Evolutionary conservation across 2,329 filamentous ascomycete species (phyloP).

Genomic region (Verticillium zaregamsianum): DNA sequence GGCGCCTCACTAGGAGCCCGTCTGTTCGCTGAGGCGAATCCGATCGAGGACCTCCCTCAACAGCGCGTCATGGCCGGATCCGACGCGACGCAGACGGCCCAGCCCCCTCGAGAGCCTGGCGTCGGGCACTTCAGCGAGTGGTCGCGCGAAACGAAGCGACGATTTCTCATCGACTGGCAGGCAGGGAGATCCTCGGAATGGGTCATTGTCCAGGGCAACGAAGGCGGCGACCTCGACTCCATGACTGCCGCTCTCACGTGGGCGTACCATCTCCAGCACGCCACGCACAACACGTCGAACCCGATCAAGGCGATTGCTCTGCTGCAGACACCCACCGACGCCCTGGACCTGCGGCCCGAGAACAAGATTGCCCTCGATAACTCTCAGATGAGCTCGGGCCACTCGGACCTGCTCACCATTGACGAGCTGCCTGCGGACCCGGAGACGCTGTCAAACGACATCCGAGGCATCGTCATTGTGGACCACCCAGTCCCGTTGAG

Average conservation of each 20-base stretch:
- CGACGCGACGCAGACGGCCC: conserved; percentile 2
- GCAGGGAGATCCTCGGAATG: conserved; percentile 34
- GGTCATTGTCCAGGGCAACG: conserved; percentile 40
- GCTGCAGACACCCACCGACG: conserved; percentile 39
- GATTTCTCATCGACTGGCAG: conserved; percentile 43
- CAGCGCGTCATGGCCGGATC: conserved; percentile 10
- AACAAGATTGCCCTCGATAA: conserved; percentile 39
- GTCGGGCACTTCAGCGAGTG: conserved; percentile 45
- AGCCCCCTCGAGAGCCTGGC: conserved; percentile 17
- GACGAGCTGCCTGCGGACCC: conserved; percentile 42
- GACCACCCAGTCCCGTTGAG: conserved; percentile 37
- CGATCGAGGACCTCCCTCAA: background rate
- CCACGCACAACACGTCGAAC: conserved; percentile 33
- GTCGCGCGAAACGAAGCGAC: conserved; percentile 39
- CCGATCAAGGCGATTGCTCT: conserved; percentile 41
- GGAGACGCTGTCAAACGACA: conserved; percentile 34
- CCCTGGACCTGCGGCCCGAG: conserved; percentile 41
- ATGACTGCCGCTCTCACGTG: conserved; percentile 35
- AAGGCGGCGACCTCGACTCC: conserved; percentile 3
- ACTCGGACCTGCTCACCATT: conserved; percentile 40
- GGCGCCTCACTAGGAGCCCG: background rate
- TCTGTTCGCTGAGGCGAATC: conserved; percentile 1
- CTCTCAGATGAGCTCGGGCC: conserved; percentile 39
- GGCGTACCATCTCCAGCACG: conserved; percentile 42
- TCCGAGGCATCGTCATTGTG: conserved; percentile 40